Conservation (phyloP, 2,329 filamentous ascomycete genomes). For the Eutypella sp. region DNA sequence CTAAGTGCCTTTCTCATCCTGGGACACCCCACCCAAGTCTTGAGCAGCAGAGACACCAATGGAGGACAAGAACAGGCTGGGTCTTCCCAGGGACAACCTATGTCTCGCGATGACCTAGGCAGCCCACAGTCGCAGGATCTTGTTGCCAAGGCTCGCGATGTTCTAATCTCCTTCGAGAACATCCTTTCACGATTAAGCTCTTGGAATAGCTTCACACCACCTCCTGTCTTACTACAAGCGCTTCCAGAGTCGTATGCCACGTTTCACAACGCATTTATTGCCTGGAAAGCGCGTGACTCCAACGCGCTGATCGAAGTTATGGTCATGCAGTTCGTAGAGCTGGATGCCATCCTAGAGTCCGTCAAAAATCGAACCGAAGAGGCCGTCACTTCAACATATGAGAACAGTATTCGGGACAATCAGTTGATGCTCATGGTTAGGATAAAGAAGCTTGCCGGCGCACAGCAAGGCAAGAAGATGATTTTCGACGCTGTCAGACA, state of each 20-base stretch:
- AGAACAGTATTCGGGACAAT: constrained; percentile 74
- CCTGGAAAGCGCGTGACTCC: constrained; percentile 79
- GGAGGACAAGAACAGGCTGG: constrained; percentile 54
- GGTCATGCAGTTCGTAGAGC: constrained; percentile 80
- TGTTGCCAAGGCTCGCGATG: constrained; percentile 70
- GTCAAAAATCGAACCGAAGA: constrained; percentile 74
- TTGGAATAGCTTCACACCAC: constrained; percentile 63
- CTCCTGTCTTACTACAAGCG: constrained; percentile 55
- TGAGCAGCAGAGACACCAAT: constrained; percentile 66
- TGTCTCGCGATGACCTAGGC: constrained; percentile 48
- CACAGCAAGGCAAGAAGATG: constrained; percentile 64
- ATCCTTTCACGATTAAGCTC: constrained; percentile 61
- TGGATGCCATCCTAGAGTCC: constrained; percentile 78
- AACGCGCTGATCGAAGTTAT: constrained; percentile 75
- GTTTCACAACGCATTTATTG: constrained; percentile 74
- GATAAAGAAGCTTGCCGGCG: constrained; percentile 72
- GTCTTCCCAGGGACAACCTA: constrained; percentile 36
- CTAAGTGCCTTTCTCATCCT: constrained; percentile 76
- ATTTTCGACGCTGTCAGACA: constrained; percentile 72
- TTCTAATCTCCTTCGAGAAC: constrained; percentile 73
- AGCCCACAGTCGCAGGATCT: constrained; percentile 65
- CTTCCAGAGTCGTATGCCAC: constrained; percentile 67
- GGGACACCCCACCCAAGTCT: constrained; percentile 71
- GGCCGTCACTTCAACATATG: constrained; percentile 70
- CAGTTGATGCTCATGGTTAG: constrained; percentile 74